Conservation (phyloP, 768 basidiomycete genomes). For the Paxillus ammoniavirescens region DNA sequence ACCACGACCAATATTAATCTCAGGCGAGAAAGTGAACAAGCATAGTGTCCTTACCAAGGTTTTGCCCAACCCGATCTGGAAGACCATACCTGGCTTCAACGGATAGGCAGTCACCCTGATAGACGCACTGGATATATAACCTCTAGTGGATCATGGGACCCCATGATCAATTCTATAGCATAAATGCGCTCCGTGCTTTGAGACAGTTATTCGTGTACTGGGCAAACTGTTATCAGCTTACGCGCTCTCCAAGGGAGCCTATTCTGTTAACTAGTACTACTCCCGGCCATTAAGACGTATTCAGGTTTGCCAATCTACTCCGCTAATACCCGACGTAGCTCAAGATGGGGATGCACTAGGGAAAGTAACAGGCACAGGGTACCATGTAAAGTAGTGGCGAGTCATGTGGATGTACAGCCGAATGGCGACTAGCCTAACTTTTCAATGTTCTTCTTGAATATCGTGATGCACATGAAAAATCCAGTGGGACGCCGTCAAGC, state of each 20-base stretch:
- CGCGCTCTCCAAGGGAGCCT: slow-evolving; percentile 61
- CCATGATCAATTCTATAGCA: slow-evolving; percentile 56
- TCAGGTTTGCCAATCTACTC: slow-evolving; percentile 51
- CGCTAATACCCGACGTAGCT: slow-evolving; percentile 42
- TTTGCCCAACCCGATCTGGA: neutral
- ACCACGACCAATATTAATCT: slow-evolving; percentile 36
- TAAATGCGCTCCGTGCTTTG: slow-evolving; percentile 54
- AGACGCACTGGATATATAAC: slow-evolving; percentile 78
- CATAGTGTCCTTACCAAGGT: slow-evolving; percentile 16
- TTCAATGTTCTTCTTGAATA: no score
- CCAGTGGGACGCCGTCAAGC: no score
- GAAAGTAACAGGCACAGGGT: no score
- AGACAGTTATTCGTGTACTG: slow-evolving; percentile 76
- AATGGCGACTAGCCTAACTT: no score
- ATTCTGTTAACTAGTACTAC: slow-evolving; percentile 53
- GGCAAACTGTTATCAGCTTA: slow-evolving; percentile 78
- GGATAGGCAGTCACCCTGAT: slow-evolving; percentile 67
- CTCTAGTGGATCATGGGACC: slow-evolving; percentile 82
- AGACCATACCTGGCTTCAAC: slow-evolving; percentile 35
- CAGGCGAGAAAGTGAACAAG: slow-evolving; percentile 49
- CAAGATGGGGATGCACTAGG: no score
- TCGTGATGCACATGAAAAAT: no score
- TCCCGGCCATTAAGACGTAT: slow-evolving; percentile 39
- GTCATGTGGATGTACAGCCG: no score
- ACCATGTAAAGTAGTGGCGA: no score